Evolutionary conservation across 352 stramenopile species (phyloP).

Genomic region (Blastocystis sp.): DNA sequence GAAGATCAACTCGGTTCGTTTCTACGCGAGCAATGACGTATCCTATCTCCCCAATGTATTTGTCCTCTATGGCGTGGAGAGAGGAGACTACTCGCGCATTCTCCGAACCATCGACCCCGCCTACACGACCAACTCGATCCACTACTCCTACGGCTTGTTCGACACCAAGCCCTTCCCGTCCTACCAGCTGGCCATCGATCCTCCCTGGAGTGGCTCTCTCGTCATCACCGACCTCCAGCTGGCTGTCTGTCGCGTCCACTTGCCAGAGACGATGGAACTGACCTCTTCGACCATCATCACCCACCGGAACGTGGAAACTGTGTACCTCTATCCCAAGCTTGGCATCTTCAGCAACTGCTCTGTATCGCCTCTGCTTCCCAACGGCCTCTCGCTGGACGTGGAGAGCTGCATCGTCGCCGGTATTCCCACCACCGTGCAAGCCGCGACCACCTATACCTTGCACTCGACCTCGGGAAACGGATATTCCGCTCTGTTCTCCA

Average conservation of each 20-base stretch:
- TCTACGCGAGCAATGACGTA: background rate
- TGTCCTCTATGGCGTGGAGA: background rate
- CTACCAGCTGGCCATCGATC: background rate
- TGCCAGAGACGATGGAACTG: background rate
- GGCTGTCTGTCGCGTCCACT: background rate
- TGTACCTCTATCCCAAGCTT: background rate
- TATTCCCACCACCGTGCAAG: background rate
- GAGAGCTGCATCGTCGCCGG: background rate
- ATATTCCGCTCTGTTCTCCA: background rate
- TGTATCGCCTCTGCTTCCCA: background rate
- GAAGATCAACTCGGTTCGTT: background rate
- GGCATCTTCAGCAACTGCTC: background rate
- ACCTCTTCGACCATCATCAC: background rate
- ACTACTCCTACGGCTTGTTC: too few species aligned
- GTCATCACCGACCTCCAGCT: background rate
- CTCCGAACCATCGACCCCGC: background rate
- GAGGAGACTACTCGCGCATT: background rate
- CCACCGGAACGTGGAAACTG: background rate
- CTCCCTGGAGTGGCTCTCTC: background rate
- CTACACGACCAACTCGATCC: background rate
- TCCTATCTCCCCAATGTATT: background rate
- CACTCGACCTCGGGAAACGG: background rate
- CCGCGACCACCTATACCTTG: background rate
- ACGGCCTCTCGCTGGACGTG: background rate
- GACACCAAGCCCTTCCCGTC: background rate